These are phyloP conservation scores for Solanum chacoense DNA, from an alignment of 305 asterid genomes.

Conservation along the genomic window DNA sequence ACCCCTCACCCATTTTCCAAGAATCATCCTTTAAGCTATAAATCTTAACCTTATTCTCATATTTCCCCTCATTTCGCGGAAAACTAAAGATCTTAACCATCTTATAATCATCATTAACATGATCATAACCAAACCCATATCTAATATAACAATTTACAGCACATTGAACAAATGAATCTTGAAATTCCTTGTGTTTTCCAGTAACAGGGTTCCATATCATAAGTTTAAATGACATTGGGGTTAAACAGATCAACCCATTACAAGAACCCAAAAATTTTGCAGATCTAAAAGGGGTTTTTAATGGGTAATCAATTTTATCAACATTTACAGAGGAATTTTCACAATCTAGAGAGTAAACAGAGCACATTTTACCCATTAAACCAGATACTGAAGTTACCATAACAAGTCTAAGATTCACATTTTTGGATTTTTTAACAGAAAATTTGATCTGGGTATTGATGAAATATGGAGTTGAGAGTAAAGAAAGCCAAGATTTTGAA, in stretches of 20 bases:
- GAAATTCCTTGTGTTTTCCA: not conserved
- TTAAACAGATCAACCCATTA: conserved; percentile 20
- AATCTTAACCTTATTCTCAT: conserved; percentile 2
- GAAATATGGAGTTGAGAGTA: conserved; percentile 27
- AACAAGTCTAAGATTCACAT: not conserved
- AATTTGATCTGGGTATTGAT: conserved; percentile 15
- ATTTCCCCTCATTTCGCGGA: not conserved
- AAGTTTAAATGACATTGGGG: conserved; percentile 1
- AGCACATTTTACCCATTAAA: not conserved
- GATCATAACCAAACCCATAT: conserved; percentile 25
- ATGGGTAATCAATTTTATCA: not conserved
- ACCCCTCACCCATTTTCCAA: conserved; percentile 16
- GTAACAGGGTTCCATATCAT: conserved; percentile 8
- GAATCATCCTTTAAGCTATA: conserved; percentile 6
- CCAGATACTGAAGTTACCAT: not conserved
- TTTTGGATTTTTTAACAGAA: not conserved
- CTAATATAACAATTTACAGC: conserved; percentile 5
- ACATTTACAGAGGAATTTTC: not conserved
- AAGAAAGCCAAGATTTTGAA: conserved; percentile 29
- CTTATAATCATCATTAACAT: conserved; percentile 14
- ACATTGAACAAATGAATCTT: not conserved
- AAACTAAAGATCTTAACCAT: conserved; percentile 15
- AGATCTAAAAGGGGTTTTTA: not conserved
- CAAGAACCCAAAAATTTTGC: conserved; percentile 16
- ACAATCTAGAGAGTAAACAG: not conserved